These are phyloP conservation scores for Porogramme epimiltina DNA, from an alignment of 1,284 basidiomycete genomes.

Conservation along the genomic window DNA sequence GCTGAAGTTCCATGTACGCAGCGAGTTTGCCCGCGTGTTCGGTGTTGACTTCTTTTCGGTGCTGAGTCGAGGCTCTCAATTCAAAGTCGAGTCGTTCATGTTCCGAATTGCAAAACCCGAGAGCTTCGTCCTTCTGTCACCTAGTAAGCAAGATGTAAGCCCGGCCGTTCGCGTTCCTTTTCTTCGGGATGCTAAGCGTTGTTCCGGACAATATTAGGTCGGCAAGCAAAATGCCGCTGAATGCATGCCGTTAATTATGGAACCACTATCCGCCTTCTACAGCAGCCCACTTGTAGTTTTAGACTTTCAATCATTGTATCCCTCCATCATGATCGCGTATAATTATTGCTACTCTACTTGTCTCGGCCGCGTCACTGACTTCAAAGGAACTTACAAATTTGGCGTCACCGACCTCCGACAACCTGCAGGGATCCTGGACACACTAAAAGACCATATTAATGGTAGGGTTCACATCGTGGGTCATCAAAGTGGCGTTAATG, in stretches of 20 bases:
- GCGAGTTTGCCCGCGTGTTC: conserved; percentile 96
- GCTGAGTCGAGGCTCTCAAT: conserved; percentile 92
- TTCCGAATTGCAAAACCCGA: conserved; percentile 98
- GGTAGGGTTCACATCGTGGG: conserved; percentile 41
- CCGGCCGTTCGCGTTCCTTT: neutral
- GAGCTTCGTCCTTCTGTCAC: conserved; percentile 86
- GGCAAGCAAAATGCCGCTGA: conserved; percentile 97
- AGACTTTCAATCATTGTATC: conserved; percentile 96
- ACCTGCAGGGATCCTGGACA: conserved; percentile 68
- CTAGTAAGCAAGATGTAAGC: conserved; percentile 80
- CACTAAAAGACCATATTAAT: conserved; percentile 73
- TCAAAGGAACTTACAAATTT: conserved; percentile 88
- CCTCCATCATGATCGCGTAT: conserved; percentile 98
- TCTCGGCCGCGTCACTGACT: conserved; percentile 83
- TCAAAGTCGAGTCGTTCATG: conserved; percentile 99
- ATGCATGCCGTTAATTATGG: conserved; percentile 92
- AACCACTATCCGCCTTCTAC: conserved; percentile 92
- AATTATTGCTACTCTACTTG: conserved; percentile 98
- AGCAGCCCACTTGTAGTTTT: conserved; percentile 89
- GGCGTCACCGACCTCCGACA: conserved; percentile 81
- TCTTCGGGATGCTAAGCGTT: neutral
- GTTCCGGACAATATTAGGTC: conserved; percentile 67
- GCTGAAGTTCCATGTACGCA: conserved; percentile 31
- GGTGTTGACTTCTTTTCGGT: conserved; percentile 98
- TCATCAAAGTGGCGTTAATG: neutral